Base-by-base conservation (phyloP, 176 grass and related monocot genomes). In the Carex littledalei region DNA sequence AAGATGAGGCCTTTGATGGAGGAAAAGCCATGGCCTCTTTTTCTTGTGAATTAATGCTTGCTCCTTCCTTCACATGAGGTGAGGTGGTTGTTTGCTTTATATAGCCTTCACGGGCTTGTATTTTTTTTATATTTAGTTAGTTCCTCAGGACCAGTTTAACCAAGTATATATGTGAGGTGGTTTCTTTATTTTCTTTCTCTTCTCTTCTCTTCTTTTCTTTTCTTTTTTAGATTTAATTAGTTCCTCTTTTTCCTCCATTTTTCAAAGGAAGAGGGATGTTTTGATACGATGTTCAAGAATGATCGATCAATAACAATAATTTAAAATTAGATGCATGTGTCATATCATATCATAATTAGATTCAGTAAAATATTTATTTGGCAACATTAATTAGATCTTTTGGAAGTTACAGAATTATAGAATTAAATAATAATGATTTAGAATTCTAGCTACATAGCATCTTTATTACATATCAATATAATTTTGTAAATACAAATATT, bases 11-110 rank as follows among this genome's bases (percentile, higher is more conserved):
- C n/a, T 58, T 75, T 63, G 24, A 15, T 22, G 8, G 11, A 81
- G 39, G 15, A 32, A 81, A n/a, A 81, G 60, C 88, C 88, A 90
- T 90, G 50, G 70, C 78, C 47, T 75, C 59, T 83, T 29, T 68
- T 32, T 75, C 59, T 83, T 49, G 80, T 83, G 80, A 83, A 50
- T 16, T 65, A 12, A 0, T 58, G 6, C 49, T 29, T 54, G 35
- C 21, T 26, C 43, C 4, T 45, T 0, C 43, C 8, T 45, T 45
- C 1, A 9, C 43, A 45, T 45, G 43, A 39, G 5, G 37, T 39
- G 43, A 41, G 80, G 62, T 67, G 62, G 31, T 20, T 83, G 15
- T 80, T 78, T 80, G 59, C 74, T 80, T 86, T 66, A 81, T 86
- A 86, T 81, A 71, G 57, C 17, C 29, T 55, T 37, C 57, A 79